Conservation (phyloP, 106 monocot species). For the Allium fistulosum region DNA sequence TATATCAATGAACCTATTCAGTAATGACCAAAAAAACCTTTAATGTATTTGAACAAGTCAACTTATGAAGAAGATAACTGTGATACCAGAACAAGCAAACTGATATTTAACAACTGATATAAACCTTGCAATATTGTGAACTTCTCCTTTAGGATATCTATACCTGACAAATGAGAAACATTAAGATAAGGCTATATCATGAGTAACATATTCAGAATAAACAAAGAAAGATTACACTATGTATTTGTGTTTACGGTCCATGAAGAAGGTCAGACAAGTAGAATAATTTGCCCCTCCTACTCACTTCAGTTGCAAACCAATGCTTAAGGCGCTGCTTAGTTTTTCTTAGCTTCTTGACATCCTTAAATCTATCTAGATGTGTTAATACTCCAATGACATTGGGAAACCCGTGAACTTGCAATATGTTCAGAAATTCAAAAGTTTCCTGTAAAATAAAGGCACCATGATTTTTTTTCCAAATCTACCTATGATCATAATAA, state of each 20-base stretch:
- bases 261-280: constrained; percentile 91
- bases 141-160: constrained; percentile 90
- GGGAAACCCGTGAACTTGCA: constrained; percentile 94
- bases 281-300: constrained; percentile 81
- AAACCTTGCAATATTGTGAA: constrained; percentile 94
- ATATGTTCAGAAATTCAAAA: constrained; percentile 95
- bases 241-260: constrained; percentile 63
- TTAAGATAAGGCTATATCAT: not conserved
- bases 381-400: constrained; percentile 96
- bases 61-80: too few species aligned
- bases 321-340: constrained; percentile 89
- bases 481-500: too few species aligned
- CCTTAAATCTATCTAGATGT: constrained; percentile 94
- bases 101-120: constrained; percentile 82
- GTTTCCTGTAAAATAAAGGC: constrained; percentile 65
- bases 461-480: too few species aligned
- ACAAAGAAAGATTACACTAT: not conserved
- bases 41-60: too few species aligned
- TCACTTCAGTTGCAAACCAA: constrained; percentile 94
- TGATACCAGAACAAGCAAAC: too few species aligned
- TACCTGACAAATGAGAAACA: not conserved
- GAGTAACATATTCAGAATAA: not conserved
- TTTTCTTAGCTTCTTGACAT: constrained; percentile 94
- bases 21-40: too few species aligned
- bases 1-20: too few species aligned